Conservation (phyloP, 345 rosid species). For the Lepidium didymum region DNA sequence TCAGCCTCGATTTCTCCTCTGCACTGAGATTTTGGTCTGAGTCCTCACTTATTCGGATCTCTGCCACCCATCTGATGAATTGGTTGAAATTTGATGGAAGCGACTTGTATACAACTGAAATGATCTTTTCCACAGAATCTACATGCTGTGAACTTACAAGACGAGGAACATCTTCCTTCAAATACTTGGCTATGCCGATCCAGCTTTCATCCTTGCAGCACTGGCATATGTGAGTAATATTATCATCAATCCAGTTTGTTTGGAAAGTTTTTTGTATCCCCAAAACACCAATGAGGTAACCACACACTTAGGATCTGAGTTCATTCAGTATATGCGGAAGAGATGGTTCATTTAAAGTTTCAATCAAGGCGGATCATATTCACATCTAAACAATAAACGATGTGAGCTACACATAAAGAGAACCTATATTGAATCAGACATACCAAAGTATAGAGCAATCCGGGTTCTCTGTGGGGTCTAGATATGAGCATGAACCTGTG, state of each 20-base stretch:
- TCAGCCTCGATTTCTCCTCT: conserved; percentile 72
- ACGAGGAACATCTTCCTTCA: conserved; percentile 74
- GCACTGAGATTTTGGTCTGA: conserved; percentile 44
- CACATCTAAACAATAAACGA: not conserved
- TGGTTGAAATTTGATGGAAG: conserved; percentile 61
- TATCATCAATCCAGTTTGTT: conserved; percentile 6
- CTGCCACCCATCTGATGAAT: conserved; percentile 88
- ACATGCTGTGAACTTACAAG: conserved; percentile 56
- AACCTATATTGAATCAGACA: not conserved
- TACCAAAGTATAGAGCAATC: conserved; percentile 77
- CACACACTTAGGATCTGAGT: not conserved
- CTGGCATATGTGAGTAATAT: conserved; percentile 28
- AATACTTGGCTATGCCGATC: conserved; percentile 57
- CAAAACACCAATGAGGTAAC: not conserved
- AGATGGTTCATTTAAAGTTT: not conserved
- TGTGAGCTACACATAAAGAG: not conserved
- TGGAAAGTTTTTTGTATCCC: not conserved
- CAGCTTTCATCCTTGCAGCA: conserved; percentile 83
- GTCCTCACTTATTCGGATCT: conserved; percentile 61
- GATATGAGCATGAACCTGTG: conserved; percentile 75
- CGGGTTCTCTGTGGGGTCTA: conserved; percentile 60
- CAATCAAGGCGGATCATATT: not conserved
- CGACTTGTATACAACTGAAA: conserved; percentile 49
- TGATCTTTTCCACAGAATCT: conserved; percentile 41
- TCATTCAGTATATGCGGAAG: not conserved